A percentile compares a stretch with the other conserved stretches of the same genome.
phyloP scores from a whole-genome alignment of 2,329 filamentous ascomycete species.

The Xylariaceae sp. region DNA sequence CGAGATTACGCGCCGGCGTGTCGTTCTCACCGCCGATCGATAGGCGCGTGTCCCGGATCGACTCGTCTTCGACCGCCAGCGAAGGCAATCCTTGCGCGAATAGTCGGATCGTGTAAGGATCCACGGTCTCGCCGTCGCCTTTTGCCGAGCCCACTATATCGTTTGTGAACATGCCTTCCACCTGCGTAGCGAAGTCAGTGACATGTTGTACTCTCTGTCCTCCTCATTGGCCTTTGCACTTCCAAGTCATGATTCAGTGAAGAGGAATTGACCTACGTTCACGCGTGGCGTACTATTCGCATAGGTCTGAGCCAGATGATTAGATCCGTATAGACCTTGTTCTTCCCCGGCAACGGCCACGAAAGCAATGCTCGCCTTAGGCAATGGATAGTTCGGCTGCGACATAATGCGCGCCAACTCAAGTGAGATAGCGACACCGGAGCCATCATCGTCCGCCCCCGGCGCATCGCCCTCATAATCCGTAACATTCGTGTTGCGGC shows the following conservation, averaged over 20 bases:
- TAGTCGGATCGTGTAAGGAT: constrained; percentile 50
- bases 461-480: constrained; percentile 51
- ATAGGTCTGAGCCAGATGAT: constrained; percentile 49
- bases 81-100: constrained; percentile 48
- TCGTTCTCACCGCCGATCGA: constrained; percentile 52
- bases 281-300: constrained; percentile 42
- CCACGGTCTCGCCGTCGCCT: constrained; percentile 41
- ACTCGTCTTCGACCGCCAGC: constrained; percentile 35
- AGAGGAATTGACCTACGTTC: constrained; percentile 19
- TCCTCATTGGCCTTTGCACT: not conserved
- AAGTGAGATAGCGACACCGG: constrained; percentile 50
- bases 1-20: constrained; percentile 50
- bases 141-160: constrained; percentile 53
- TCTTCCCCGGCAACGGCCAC: constrained; percentile 56
- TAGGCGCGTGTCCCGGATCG: constrained; percentile 36
- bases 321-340: constrained; percentile 50
- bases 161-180: constrained; percentile 55
- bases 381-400: constrained; percentile 34
- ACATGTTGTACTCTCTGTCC: no score
- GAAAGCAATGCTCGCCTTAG: constrained; percentile 52
- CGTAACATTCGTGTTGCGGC: constrained; percentile 44
- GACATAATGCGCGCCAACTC: constrained; percentile 53
- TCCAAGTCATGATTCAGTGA: not conserved
- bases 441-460: constrained; percentile 56
- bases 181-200: no score